Evolutionary conservation across 805 yeast species (phyloP).

Genomic region (Scheffersomyces ergatensis): DNA sequence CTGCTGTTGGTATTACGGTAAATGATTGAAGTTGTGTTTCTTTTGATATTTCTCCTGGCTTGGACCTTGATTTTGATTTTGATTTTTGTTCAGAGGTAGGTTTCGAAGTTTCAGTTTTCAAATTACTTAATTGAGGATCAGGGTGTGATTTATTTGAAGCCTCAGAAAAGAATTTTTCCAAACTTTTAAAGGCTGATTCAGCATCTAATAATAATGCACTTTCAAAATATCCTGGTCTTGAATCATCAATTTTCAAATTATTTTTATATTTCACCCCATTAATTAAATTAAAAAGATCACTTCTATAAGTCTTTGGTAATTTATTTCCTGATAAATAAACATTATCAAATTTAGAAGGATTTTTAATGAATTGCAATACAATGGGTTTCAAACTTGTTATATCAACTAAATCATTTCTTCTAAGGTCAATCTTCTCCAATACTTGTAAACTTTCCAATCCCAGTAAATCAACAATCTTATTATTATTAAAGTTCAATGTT

Average conservation of each 20-base stretch:
- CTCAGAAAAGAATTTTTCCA: slow-evolving; percentile 34
- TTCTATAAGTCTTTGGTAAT: slow-evolving; percentile 46
- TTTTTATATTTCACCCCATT: slow-evolving; percentile 52
- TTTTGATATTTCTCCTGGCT: too few species aligned
- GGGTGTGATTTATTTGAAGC: background rate
- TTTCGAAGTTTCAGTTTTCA: background rate
- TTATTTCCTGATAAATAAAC: slow-evolving; percentile 42
- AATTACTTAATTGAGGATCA: background rate
- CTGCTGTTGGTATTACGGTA: background rate
- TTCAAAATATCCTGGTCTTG: slow-evolving; percentile 62
- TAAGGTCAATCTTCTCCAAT: slow-evolving; percentile 51
- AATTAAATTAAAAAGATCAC: slow-evolving; percentile 53
- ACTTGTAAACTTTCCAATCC: slow-evolving; percentile 43
- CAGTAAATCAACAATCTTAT: slow-evolving; percentile 38
- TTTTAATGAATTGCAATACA: slow-evolving; percentile 28
- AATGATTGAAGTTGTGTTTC: too few species aligned
- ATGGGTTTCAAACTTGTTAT: slow-evolving; percentile 33
- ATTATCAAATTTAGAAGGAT: slow-evolving; percentile 33
- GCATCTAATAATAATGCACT: slow-evolving; percentile 51
- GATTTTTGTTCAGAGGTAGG: background rate
- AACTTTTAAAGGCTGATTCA: slow-evolving; percentile 42
- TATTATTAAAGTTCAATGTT: slow-evolving; percentile 51
- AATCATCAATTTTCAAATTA: slow-evolving; percentile 53
- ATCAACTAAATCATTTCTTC: slow-evolving; percentile 44
- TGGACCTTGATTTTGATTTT: background rate